Percentiles rank a stretch among this genome's conserved stretches.
These are phyloP conservation scores for Tylopilus subfusipes DNA, from an alignment of 768 basidiomycete species.

Conservation along the genomic window DNA sequence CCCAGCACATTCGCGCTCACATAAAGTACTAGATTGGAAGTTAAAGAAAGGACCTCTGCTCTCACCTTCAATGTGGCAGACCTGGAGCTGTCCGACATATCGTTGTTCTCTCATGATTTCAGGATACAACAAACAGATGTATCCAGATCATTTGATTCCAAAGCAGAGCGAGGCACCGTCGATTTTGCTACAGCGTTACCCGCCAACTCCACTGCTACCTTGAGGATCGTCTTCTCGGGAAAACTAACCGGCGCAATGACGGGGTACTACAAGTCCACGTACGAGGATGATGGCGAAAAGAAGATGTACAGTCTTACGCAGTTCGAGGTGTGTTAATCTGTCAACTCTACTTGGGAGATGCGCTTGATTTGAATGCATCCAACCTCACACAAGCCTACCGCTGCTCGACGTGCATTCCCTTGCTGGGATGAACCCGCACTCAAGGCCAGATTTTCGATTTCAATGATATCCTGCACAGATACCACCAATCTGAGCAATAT, in stretches of 20 bases:
- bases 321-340: conserved; percentile 57
- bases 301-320: conserved; percentile 81
- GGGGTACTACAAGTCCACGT: conserved; percentile 76
- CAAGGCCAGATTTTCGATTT: conserved; percentile 78
- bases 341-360: neutral
- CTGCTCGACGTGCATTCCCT: conserved; percentile 78
- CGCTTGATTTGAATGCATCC: conserved; percentile 1
- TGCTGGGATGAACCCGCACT: conserved; percentile 93
- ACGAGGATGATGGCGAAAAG: conserved; percentile 59
- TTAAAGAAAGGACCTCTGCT: conserved; percentile 55
- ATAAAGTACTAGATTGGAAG: conserved; percentile 47
- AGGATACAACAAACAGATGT: conserved; percentile 44
- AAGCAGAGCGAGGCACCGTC: conserved; percentile 63
- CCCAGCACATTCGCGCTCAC: neutral
- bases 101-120: conserved; percentile 53
- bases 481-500: conserved; percentile 86
- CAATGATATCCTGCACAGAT: conserved; percentile 72
- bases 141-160: conserved; percentile 52
- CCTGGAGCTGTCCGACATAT: conserved; percentile 55
- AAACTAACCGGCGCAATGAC: conserved; percentile 69
- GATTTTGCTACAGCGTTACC: conserved; percentile 56
- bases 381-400: conserved; percentile 58
- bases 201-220: conserved; percentile 62
- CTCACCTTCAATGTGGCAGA: conserved; percentile 65
- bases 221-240: conserved; percentile 69